phyloP scores from a whole-genome alignment of 2,329 filamentous ascomycete species.

The Aotearoamyces nothofagi region DNA sequence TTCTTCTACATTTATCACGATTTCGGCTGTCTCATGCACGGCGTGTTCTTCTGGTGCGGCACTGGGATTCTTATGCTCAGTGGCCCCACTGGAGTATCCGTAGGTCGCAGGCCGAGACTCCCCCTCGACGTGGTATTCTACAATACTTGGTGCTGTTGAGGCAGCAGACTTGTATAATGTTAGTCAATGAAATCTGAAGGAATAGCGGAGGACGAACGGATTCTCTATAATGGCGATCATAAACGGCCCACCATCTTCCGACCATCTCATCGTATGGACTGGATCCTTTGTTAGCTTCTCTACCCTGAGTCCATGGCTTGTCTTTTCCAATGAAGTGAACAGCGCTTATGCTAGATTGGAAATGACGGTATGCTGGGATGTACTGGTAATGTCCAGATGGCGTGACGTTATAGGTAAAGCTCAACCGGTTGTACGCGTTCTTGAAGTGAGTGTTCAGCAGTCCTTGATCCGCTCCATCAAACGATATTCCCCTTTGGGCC shows the following conservation, averaged over 20 bases:
- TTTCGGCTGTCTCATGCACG: constrained; percentile 11
- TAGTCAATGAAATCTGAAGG: constrained; percentile 3
- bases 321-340: constrained; percentile 87
- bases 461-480: constrained; percentile 94
- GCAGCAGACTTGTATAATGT: neutral
- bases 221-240: constrained; percentile 67
- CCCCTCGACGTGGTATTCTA: constrained; percentile 19
- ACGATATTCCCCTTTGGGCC: constrained; percentile 77
- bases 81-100: constrained; percentile 8
- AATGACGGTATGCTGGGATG: constrained; percentile 84
- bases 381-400: constrained; percentile 97
- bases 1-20: constrained; percentile 2
- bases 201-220: constrained; percentile 23
- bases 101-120: constrained; percentile 17
- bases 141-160: constrained; percentile 12
- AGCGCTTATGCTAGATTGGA: constrained; percentile 76
- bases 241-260: constrained; percentile 85
- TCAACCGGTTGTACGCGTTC: constrained; percentile 69
- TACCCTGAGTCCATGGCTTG: constrained; percentile 73
- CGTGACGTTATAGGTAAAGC: constrained; percentile 95
- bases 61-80: too few species aligned
- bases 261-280: constrained; percentile 71
- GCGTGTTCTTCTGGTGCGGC: constrained; percentile 9
- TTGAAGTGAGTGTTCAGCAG: constrained; percentile 90
- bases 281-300: constrained; percentile 34